Evolutionary conservation across 208 protist species (phyloP).

Genomic region (Leishmania martiniquensis): DNA sequence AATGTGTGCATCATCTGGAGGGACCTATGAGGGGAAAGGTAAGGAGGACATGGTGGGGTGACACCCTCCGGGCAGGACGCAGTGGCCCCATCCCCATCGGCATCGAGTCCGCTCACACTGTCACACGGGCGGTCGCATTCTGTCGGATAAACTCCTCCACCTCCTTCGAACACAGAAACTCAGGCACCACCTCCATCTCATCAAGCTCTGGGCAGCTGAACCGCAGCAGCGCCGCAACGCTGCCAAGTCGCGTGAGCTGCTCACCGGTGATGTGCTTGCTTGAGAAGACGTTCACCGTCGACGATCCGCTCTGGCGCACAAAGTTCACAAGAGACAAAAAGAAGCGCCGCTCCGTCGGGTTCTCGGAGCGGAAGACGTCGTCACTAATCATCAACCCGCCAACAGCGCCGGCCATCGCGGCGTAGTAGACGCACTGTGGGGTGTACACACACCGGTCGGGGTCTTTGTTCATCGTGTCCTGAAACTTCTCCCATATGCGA

Average conservation of each 20-base stretch:
- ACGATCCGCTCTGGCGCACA: slow-evolving; percentile 78
- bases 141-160: slow-evolving; percentile 73
- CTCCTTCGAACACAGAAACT: slow-evolving; percentile 65
- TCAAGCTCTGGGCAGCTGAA: slow-evolving; percentile 93
- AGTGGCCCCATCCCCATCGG: not conserved
- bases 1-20: not conserved
- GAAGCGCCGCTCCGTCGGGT: slow-evolving; percentile 83
- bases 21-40: not conserved
- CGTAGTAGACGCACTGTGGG: slow-evolving; percentile 83
- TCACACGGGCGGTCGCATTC: slow-evolving; percentile 50
- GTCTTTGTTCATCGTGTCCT: slow-evolving; percentile 90
- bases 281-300: slow-evolving; percentile 93
- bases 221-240: slow-evolving; percentile 93
- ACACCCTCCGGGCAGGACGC: not conserved
- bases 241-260: slow-evolving; percentile 92
- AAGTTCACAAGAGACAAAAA: slow-evolving; percentile 93
- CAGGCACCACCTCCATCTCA: slow-evolving; percentile 74
- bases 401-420: slow-evolving; percentile 82
- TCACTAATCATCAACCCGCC: slow-evolving; percentile 93
- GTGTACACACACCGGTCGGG: slow-evolving; percentile 95
- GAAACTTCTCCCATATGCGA: slow-evolving; percentile 92
- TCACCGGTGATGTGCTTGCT: slow-evolving; percentile 96
- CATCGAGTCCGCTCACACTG: slow-evolving; percentile 9
- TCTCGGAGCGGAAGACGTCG: slow-evolving; percentile 89
- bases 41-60: not conserved